These are phyloP conservation scores for Lolium multiflorum DNA, from an alignment of 176 grass and related monocot species.

Conservation along the genomic window DNA sequence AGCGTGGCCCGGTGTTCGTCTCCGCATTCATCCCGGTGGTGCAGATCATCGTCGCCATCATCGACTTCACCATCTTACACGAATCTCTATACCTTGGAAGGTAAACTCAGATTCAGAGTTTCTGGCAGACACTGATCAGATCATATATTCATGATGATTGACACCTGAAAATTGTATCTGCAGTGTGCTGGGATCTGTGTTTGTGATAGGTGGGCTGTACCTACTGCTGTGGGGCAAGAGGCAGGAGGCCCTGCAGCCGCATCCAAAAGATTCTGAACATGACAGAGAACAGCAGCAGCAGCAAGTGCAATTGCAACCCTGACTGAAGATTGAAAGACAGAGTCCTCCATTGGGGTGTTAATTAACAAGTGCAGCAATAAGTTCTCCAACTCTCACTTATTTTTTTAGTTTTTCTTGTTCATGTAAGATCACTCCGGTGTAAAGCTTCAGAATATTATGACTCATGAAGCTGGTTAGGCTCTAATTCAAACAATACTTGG, in stretches of 20 bases:
- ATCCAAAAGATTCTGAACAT: constrained; percentile 47
- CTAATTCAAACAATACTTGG: constrained; percentile 45
- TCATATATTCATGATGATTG: neutral
- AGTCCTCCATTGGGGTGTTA: neutral
- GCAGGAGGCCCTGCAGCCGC: constrained; percentile 53
- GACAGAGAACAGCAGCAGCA: constrained; percentile 55
- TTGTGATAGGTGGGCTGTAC: constrained; percentile 80
- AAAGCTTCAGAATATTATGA: neutral
- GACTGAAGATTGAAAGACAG: constrained; percentile 38
- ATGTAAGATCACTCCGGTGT: constrained; percentile 4
- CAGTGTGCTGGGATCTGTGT: constrained; percentile 72
- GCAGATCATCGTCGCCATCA: constrained; percentile 83
- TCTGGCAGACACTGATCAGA: neutral
- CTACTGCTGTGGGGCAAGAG: constrained; percentile 92
- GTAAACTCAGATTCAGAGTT: constrained; percentile 40
- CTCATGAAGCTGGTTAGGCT: constrained; percentile 39
- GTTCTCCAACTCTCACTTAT: constrained; percentile 20
- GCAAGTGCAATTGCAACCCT: constrained; percentile 51
- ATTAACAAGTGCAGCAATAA: constrained; percentile 52
- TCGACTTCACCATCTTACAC: constrained; percentile 80
- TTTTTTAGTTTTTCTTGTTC: neutral
- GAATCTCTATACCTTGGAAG: constrained; percentile 87
- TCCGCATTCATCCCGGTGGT: constrained; percentile 90
- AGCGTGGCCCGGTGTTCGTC: constrained; percentile 79
- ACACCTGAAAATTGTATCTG: neutral